Conservation (phyloP, 805 yeast genomes). For the Metschnikowia dekortorum region DNA sequence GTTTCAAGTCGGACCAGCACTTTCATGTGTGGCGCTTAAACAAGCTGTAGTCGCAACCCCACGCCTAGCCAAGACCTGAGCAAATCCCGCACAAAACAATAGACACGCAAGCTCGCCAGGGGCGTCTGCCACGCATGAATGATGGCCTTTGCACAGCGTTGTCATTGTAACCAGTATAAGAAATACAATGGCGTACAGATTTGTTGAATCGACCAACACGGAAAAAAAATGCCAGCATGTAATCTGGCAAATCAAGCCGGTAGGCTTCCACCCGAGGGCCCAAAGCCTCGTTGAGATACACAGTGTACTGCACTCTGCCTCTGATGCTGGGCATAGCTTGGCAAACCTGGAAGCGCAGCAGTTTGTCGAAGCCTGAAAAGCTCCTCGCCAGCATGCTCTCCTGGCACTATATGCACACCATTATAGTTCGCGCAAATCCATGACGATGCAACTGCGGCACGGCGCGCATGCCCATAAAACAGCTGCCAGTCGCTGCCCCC, state of each 20-base stretch:
- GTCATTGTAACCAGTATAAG: background rate
- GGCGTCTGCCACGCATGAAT: background rate
- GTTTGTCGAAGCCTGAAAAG: constrained; percentile 1
- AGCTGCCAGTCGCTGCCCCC: background rate
- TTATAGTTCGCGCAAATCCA: background rate
- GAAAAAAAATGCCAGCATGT: no score
- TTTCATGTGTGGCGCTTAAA: background rate
- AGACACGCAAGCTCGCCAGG: background rate
- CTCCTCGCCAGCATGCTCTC: constrained; percentile 1
- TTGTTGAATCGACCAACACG: no score
- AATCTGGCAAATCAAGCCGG: no score
- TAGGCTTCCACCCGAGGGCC: no score
- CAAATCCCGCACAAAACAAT: background rate
- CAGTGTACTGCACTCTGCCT: no score
- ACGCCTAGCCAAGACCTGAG: background rate
- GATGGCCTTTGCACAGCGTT: background rate
- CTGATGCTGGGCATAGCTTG: background rate
- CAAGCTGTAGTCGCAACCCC: background rate
- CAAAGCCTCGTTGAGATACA: no score
- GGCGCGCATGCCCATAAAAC: constrained; percentile 1
- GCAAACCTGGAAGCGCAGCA: background rate
- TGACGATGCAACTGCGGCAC: constrained; percentile 1
- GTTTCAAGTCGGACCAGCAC: background rate
- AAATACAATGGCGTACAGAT: background rate
- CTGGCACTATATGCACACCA: background rate